Percentiles rank a stretch among this genome's conserved stretches.
These are phyloP conservation scores for Suaeda aralocaspica DNA, from an alignment of 148 eudicot genomes.

Conservation along the genomic window DNA sequence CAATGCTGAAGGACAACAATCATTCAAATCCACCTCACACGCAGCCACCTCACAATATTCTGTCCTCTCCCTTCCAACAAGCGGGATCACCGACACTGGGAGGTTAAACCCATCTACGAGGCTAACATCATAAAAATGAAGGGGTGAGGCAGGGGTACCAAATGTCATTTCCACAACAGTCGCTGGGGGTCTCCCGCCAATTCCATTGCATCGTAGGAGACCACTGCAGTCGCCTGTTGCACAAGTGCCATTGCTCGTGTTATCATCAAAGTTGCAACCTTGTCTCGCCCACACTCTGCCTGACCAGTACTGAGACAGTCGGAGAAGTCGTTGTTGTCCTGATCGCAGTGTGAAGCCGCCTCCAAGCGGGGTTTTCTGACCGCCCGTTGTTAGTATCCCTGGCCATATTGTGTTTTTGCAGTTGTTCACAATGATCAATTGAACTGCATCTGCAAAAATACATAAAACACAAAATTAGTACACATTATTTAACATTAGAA, in stretches of 20 bases:
- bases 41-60: slow-evolving; percentile 56
- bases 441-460: slow-evolving; percentile 46
- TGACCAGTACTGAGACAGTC: slow-evolving; percentile 54
- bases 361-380: slow-evolving; percentile 45
- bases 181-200: slow-evolving; percentile 54
- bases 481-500: no score
- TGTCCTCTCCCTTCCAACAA: slow-evolving; percentile 17
- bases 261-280: slow-evolving; percentile 46
- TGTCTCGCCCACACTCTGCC: slow-evolving; percentile 70
- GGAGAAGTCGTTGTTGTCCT: slow-evolving; percentile 31
- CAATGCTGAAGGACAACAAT: slow-evolving; percentile 43
- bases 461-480: background rate
- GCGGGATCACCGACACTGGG: slow-evolving; percentile 52
- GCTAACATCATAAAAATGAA: slow-evolving; percentile 65
- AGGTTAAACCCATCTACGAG: slow-evolving; percentile 73
- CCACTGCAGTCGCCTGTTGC: slow-evolving; percentile 69
- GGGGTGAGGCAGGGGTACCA: slow-evolving; percentile 34
- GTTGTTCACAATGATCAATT: slow-evolving; percentile 50
- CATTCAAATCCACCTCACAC: slow-evolving; percentile 59
- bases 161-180: slow-evolving; percentile 65
- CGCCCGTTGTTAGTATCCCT: slow-evolving; percentile 46
- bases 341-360: slow-evolving; percentile 53
- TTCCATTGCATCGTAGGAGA: slow-evolving; percentile 42
- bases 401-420: slow-evolving; percentile 69
- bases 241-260: slow-evolving; percentile 33